Percentiles rank a stretch among this genome's conserved stretches.
These are phyloP conservation scores for Cryptococcus sp. DNA, from an alignment of 1,284 basidiomycete genomes.

Conservation along the genomic window DNA sequence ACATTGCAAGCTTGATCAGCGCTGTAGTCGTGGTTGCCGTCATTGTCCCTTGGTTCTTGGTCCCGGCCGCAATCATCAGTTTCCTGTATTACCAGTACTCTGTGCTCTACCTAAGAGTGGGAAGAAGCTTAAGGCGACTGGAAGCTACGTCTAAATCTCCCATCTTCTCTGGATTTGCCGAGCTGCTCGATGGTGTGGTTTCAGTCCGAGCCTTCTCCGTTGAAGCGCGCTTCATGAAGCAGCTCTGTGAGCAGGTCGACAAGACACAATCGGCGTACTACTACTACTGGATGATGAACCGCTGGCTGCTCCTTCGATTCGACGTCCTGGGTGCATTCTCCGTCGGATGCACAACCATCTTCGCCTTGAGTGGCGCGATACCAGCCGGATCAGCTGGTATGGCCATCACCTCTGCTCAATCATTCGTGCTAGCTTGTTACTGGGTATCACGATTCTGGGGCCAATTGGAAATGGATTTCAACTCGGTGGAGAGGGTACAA, in stretches of 20 bases:
- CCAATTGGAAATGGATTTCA: conserved; percentile 60
- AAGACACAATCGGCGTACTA: conserved; percentile 56
- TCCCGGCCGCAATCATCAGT: conserved; percentile 66
- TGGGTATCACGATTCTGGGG: conserved; percentile 53
- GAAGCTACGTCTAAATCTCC: conserved; percentile 57
- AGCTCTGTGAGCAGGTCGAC: conserved; percentile 70
- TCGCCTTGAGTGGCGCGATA: conserved; percentile 69
- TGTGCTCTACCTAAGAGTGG: conserved; percentile 67
- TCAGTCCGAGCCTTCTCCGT: conserved; percentile 88
- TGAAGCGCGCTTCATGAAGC: conserved; percentile 73
- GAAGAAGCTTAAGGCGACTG: conserved; percentile 74
- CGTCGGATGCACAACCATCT: conserved; percentile 71
- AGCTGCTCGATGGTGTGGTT: conserved; percentile 73
- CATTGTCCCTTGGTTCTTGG: conserved; percentile 70
- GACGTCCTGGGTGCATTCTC: conserved; percentile 73
- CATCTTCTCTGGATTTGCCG: conserved; percentile 66
- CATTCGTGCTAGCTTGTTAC: conserved; percentile 50
- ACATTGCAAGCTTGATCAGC: conserved; percentile 69
- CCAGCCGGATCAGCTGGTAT: conserved; percentile 76
- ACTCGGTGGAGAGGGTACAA: conserved; percentile 80
- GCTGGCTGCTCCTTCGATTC: conserved; percentile 70
- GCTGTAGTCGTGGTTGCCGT: conserved; percentile 64
- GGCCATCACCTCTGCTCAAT: conserved; percentile 67
- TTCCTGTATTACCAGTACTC: conserved; percentile 65
- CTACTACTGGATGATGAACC: conserved; percentile 66